Evolutionary conservation across 2,329 filamentous ascomycete species (phyloP).

Genomic region (Pseudogymnoascus sp.): DNA sequence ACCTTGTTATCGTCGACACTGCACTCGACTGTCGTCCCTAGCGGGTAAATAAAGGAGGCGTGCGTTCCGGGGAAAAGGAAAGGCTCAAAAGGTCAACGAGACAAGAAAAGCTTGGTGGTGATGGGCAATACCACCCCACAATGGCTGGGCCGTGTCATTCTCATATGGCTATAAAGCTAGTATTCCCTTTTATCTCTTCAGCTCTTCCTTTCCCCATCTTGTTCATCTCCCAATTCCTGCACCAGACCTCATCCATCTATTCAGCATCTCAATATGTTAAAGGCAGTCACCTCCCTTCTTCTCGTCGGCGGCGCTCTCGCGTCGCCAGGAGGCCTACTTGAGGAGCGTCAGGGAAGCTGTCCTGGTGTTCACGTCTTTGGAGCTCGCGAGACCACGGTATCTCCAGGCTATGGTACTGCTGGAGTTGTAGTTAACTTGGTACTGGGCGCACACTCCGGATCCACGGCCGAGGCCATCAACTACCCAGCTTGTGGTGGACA

Average conservation of each 20-base stretch:
- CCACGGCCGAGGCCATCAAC: constrained; percentile 45
- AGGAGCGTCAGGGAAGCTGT: constrained; percentile 26
- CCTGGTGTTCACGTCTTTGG: constrained; percentile 42
- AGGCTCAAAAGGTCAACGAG: neutral
- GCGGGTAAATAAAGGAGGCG: constrained; percentile 3
- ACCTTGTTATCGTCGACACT: neutral
- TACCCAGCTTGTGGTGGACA: constrained; percentile 58
- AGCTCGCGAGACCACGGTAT: constrained; percentile 41
- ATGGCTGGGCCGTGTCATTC: neutral
- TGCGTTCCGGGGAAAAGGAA: neutral
- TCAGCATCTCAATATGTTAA: constrained; percentile 9
- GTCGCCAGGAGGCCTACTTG: neutral
- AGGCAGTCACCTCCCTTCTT: constrained; percentile 3
- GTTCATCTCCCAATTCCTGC: neutral
- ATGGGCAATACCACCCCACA: neutral
- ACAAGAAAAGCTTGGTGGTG: neutral
- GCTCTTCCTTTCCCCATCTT: neutral
- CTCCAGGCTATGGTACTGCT: constrained; percentile 43
- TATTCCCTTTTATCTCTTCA: neutral
- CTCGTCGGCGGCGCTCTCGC: neutral
- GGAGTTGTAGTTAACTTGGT: constrained; percentile 43
- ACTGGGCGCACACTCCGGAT: constrained; percentile 38
- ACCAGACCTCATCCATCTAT: neutral
- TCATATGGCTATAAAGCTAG: constrained; percentile 5
- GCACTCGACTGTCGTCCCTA: neutral